A percentile compares a stretch with the other conserved stretches of the same genome.
Evolutionary conservation across 2,329 filamentous ascomycete genomes (phyloP).

Genomic region (Simplicillium sp.): DNA sequence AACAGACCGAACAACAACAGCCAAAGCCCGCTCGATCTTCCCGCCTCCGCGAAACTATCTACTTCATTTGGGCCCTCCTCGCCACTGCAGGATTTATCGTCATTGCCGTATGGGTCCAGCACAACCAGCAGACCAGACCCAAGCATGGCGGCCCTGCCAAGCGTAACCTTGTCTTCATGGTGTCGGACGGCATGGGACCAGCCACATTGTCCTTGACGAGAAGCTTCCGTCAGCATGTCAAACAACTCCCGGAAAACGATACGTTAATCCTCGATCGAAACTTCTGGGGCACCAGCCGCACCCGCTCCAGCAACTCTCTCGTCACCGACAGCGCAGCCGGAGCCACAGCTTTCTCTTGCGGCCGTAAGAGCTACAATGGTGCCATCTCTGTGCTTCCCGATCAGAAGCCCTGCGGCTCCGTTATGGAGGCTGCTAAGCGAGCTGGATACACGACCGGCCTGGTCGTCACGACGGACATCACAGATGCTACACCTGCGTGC

Average conservation of each 20-base stretch:
- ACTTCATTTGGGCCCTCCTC: conserved; percentile 75
- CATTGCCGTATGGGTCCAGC: conserved; percentile 68
- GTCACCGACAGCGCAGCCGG: conserved; percentile 97
- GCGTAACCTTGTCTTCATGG: conserved; percentile 96
- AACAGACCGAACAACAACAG: conserved; percentile 4
- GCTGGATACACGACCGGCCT: conserved; percentile 88
- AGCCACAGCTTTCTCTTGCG: conserved; percentile 92
- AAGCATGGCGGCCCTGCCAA: conserved; percentile 46
- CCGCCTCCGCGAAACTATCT: conserved; percentile 58
- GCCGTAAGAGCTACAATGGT: conserved; percentile 89
- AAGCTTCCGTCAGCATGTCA: conserved; percentile 71
- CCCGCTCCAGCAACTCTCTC: conserved; percentile 71
- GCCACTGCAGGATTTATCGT: conserved; percentile 73
- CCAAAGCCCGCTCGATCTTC: conserved; percentile 17
- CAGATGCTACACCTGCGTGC: conserved; percentile 91
- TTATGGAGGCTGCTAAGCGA: conserved; percentile 84
- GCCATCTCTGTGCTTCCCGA: conserved; percentile 86
- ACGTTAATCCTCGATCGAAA: conserved; percentile 76
- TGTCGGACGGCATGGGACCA: conserved; percentile 96
- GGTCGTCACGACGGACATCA: conserved; percentile 90
- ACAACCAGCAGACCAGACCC: conserved; percentile 45
- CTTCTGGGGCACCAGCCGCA: conserved; percentile 83
- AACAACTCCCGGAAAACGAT: conserved; percentile 64
- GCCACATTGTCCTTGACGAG: conserved; percentile 81
- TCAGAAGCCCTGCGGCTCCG: conserved; percentile 80